Percentiles rank a stretch among this genome's conserved stretches.
phyloP scores from a whole-genome alignment of 75 land plant species.

The Larix kaempferi region DNA sequence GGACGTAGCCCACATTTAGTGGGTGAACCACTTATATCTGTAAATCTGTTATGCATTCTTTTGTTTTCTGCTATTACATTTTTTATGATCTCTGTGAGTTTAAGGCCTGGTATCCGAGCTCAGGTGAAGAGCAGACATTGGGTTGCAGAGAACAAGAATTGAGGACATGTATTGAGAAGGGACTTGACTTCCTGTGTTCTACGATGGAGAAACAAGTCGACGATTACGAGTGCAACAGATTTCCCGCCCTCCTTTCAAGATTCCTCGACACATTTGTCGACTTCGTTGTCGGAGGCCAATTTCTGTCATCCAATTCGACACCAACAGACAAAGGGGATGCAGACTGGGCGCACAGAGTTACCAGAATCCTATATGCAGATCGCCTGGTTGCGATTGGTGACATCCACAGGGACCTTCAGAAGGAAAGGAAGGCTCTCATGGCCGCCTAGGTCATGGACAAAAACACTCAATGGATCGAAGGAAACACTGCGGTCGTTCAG shows the following conservation, averaged over 20 bases:
- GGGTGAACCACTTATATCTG: too few species aligned
- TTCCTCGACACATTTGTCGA: slow-evolving; percentile 97
- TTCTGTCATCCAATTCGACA: slow-evolving; percentile 32
- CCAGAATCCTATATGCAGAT: slow-evolving; percentile 49
- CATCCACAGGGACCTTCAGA: slow-evolving; percentile 84
- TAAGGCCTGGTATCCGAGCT: too few species aligned
- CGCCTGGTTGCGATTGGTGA: slow-evolving; percentile 93
- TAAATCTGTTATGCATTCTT: too few species aligned
- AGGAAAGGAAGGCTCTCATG: slow-evolving; percentile 56
- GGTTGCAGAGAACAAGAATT: too few species aligned
- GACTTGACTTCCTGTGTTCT: too few species aligned
- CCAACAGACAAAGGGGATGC: neutral
- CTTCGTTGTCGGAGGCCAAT: slow-evolving; percentile 75
- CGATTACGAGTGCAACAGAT: slow-evolving; percentile 17
- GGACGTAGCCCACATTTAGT: too few species aligned
- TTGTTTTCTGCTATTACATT: too few species aligned
- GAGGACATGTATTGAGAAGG: too few species aligned
- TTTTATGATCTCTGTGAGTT: too few species aligned
- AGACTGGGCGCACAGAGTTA: slow-evolving; percentile 4
- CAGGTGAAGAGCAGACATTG: too few species aligned
- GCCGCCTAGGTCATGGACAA: slow-evolving; percentile 66
- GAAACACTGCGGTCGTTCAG: slow-evolving; percentile 77
- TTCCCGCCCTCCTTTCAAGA: slow-evolving; percentile 61
- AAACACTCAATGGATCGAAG: slow-evolving; percentile 70
- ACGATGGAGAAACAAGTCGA: too few species aligned